These are phyloP conservation scores for Microstegium vimineum DNA, from an alignment of 176 grass and related monocot genomes.

Conservation along the genomic window DNA sequence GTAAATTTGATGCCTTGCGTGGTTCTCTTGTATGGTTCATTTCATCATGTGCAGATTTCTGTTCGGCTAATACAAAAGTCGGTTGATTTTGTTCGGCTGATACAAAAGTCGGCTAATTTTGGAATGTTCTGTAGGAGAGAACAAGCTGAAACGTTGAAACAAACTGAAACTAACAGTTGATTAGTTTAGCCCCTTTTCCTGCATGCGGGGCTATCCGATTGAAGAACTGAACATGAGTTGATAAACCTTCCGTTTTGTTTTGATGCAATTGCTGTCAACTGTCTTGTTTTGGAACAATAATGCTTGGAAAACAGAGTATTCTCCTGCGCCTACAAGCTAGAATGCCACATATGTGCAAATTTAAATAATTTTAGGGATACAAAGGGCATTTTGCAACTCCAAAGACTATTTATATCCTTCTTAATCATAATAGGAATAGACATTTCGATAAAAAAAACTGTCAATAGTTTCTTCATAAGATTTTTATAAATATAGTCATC, in stretches of 20 bases:
- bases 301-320: background rate
- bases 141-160: too few species aligned
- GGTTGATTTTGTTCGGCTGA: too few species aligned
- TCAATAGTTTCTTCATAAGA: background rate
- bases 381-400: background rate
- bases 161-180: too few species aligned
- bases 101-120: too few species aligned
- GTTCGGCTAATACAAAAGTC: too few species aligned
- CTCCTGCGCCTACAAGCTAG: background rate
- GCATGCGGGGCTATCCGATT: background rate
- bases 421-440: background rate
- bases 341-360: background rate
- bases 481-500: background rate
- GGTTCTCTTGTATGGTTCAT: background rate
- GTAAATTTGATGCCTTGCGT: background rate
- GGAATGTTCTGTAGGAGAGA: too few species aligned
- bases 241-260: too few species aligned
- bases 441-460: background rate
- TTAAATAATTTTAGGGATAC: background rate
- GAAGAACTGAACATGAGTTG: too few species aligned
- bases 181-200: background rate
- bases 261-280: too few species aligned
- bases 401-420: background rate
- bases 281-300: background rate
- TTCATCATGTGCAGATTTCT: too few species aligned